These are phyloP conservation scores for Paraphaeosphaeria minitans DNA, from an alignment of 2,329 filamentous ascomycete species.

Conservation along the genomic window DNA sequence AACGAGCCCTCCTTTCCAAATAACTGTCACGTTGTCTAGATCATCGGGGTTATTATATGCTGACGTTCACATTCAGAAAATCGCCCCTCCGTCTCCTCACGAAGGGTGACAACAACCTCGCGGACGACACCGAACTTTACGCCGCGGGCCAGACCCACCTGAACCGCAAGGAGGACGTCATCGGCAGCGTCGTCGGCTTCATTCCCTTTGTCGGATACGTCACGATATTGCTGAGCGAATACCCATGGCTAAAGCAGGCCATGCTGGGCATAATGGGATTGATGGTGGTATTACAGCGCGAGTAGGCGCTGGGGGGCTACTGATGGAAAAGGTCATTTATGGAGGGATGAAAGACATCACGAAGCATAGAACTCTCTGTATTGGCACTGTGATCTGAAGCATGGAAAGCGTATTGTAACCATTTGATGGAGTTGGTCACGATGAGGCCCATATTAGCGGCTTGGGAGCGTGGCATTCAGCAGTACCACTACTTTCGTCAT, in stretches of 20 bases:
- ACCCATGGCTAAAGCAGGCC: conserved; percentile 95
- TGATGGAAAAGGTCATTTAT: background rate
- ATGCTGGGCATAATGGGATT: conserved; percentile 95
- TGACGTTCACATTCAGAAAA: conserved; percentile 37
- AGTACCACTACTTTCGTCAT: background rate
- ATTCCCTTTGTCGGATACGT: conserved; percentile 96
- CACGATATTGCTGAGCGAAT: conserved; percentile 91
- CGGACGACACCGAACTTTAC: conserved; percentile 91
- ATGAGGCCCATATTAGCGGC: background rate
- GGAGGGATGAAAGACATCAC: background rate
- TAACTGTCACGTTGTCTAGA: background rate
- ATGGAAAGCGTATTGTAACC: background rate
- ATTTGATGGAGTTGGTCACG: background rate
- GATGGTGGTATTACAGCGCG: conserved; percentile 88
- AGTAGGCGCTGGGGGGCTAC: conserved; percentile 56
- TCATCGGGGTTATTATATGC: background rate
- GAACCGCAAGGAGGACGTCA: conserved; percentile 79
- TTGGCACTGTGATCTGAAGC: background rate
- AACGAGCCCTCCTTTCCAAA: conserved; percentile 9
- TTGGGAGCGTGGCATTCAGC: background rate
- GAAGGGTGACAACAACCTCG: conserved; percentile 95
- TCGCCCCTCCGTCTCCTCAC: conserved; percentile 74
- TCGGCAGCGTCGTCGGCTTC: conserved; percentile 90
- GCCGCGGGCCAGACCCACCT: conserved; percentile 86
- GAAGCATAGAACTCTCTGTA: background rate